phyloP scores from a whole-genome alignment of 495 filamentous ascomycete genomes.

The Penicillium roqueforti region DNA sequence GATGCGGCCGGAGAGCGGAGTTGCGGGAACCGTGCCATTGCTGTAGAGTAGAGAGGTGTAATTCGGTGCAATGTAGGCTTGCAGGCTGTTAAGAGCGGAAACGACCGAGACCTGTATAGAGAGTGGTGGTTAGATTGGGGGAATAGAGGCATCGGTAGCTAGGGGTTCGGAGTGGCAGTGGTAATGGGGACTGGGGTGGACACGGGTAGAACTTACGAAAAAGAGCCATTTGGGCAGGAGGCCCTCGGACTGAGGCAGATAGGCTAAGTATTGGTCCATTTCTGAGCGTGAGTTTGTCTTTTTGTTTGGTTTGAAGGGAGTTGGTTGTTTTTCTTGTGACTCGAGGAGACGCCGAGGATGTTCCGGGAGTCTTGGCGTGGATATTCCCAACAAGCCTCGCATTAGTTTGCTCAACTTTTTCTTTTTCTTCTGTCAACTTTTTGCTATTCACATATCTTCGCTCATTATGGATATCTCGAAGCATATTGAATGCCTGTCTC shows the following conservation, averaged over 20 bases:
- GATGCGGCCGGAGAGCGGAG: constrained; percentile 67
- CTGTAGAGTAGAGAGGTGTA: constrained; percentile 77
- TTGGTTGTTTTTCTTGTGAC: background rate
- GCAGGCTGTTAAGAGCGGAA: constrained; percentile 74
- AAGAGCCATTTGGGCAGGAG: constrained; percentile 64
- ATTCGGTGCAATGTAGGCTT: constrained; percentile 68
- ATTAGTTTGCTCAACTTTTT: constrained; percentile 17
- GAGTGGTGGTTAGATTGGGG: background rate
- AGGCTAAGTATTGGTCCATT: constrained; percentile 35
- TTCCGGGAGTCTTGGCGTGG: constrained; percentile 28
- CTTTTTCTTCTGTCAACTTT: constrained; percentile 11
- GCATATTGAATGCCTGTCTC: constrained; percentile 31
- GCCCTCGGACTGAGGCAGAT: constrained; percentile 55
- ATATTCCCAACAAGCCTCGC: constrained; percentile 26
- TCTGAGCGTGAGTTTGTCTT: background rate
- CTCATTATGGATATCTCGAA: constrained; percentile 39
- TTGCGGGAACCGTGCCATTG: constrained; percentile 44
- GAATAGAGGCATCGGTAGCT: background rate
- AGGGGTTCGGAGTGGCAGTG: background rate
- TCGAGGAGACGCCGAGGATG: constrained; percentile 19
- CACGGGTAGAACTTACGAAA: constrained; percentile 42
- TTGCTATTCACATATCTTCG: constrained; percentile 1
- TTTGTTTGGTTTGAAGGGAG: background rate
- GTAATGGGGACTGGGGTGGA: background rate
- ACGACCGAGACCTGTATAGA: constrained; percentile 62